These are phyloP conservation scores for Yueomyces sp. DNA, from an alignment of 805 yeast species.

Conservation along the genomic window DNA sequence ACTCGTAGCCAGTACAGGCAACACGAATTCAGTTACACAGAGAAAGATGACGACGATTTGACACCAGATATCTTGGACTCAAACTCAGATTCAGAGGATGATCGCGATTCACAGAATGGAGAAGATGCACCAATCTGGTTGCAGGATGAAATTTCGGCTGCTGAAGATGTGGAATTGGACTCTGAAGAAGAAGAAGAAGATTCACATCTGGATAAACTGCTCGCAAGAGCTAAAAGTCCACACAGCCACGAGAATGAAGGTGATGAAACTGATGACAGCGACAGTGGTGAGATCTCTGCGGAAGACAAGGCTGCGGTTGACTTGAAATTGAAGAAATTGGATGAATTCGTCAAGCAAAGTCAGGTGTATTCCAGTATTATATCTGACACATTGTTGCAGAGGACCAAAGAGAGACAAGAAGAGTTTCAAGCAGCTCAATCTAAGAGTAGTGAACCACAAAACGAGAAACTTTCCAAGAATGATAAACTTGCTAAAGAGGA, in stretches of 20 bases:
- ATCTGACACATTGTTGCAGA: constrained; percentile 52
- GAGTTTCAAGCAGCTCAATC: constrained; percentile 11
- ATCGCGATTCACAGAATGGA: constrained; percentile 1
- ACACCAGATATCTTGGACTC: constrained; percentile 10
- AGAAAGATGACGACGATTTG: constrained; percentile 20
- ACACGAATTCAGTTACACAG: constrained; percentile 9
- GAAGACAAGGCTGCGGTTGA: constrained; percentile 35
- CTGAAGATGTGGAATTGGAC: constrained; percentile 2
- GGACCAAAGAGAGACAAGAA: constrained; percentile 30
- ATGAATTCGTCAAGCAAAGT: constrained; percentile 72
- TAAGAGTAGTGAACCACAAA: constrained; percentile 8
- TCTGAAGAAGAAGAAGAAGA: constrained; percentile 2
- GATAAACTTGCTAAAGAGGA: constrained; percentile 4
- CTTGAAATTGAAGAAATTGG: constrained; percentile 49
- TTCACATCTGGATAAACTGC: constrained; percentile 4
- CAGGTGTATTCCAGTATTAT: constrained; percentile 80
- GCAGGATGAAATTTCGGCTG: constrained; percentile 9
- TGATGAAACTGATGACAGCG: constrained; percentile 4
- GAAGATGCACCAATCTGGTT: constrained; percentile 15
- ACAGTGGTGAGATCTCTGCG: constrained; percentile 9
- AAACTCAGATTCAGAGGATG: constrained; percentile 5
- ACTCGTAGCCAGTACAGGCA: neutral
- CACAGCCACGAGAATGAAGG: constrained; percentile 5
- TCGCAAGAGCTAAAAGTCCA: neutral
- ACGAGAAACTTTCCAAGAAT: constrained; percentile 7